These are phyloP conservation scores for Phytopythium sindhum DNA, from an alignment of 352 stramenopile species.

Conservation along the genomic window DNA sequence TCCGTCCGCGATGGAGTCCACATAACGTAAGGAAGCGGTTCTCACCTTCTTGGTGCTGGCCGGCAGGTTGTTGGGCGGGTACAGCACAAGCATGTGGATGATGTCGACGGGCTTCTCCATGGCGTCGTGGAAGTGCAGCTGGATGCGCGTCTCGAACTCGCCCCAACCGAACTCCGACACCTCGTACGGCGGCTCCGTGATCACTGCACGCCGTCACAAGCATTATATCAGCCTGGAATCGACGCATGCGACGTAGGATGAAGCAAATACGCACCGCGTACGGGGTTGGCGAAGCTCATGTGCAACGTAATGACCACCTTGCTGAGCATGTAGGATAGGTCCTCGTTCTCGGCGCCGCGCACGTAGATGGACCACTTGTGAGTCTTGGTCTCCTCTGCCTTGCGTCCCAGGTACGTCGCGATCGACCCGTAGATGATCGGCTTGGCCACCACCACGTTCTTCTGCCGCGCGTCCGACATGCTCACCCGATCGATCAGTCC, in stretches of 20 bases:
- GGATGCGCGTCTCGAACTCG: conserved; percentile 97
- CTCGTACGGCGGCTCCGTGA: conserved; percentile 94
- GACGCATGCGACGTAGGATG: neutral
- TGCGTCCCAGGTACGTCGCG: conserved; percentile 90
- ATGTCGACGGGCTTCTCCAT: conserved; percentile 90
- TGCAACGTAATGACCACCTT: conserved; percentile 98
- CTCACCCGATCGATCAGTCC: neutral
- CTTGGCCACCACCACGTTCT: conserved; percentile 85
- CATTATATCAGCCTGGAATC: neutral
- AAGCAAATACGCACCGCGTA: conserved; percentile 46
- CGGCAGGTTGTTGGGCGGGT: conserved; percentile 79
- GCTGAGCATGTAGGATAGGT: conserved; percentile 93
- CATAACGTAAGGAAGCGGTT: neutral
- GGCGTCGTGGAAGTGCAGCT: conserved; percentile 95
- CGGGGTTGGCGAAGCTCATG: conserved; percentile 93
- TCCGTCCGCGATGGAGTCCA: neutral
- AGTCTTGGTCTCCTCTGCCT: conserved; percentile 93
- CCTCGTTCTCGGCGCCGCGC: conserved; percentile 90
- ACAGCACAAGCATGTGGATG: conserved; percentile 85
- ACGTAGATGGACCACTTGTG: conserved; percentile 95
- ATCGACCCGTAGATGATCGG: conserved; percentile 95
- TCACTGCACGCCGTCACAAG: conserved; percentile 45
- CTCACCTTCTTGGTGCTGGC: conserved; percentile 88
- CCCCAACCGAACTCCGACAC: conserved; percentile 97
- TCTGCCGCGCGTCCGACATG: conserved; percentile 75